Conservation (phyloP, 495 filamentous ascomycete genomes). For the Eremomyces bilateralis region DNA sequence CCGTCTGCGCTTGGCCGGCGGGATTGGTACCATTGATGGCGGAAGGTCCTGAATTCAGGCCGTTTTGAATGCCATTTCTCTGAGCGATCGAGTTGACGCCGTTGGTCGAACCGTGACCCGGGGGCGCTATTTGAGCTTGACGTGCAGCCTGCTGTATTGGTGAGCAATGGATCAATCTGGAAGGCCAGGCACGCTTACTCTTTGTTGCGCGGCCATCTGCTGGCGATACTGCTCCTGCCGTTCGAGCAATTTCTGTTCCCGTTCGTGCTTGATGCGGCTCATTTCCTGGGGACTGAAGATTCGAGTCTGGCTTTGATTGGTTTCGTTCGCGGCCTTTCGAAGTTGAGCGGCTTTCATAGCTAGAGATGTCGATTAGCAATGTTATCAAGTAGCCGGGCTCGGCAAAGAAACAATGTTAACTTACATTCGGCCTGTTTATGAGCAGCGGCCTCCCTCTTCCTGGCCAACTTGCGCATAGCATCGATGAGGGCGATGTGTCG, state of each 20-base stretch:
- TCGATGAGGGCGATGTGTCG: conserved; percentile 76
- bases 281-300: conserved; percentile 69
- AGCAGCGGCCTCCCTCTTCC: conserved; percentile 64
- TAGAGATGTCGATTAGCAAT: conserved; percentile 9
- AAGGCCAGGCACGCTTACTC: no score
- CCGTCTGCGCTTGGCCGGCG: not conserved
- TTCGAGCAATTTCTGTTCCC: conserved; percentile 57
- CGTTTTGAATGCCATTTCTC: no score
- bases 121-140: conserved; percentile 2
- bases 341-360: conserved; percentile 21
- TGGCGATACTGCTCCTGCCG: conserved; percentile 45
- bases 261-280: conserved; percentile 67
- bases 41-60: not conserved
- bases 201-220: conserved; percentile 34
- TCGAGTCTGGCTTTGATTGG: conserved; percentile 10
- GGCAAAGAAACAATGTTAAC: conserved; percentile 6
- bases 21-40: not conserved
- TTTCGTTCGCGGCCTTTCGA: conserved; percentile 20
- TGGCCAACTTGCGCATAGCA: conserved; percentile 83
- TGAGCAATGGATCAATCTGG: conserved; percentile 1
- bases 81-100: no score
- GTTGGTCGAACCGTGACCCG: no score
- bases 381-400: conserved; percentile 2
- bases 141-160: conserved; percentile 4
- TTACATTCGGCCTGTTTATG: conserved; percentile 74